Percentiles rank a stretch among this genome's conserved stretches.
Evolutionary conservation across 345 rosid genomes (phyloP).

Genomic region (Sisymbrium altissimum): DNA sequence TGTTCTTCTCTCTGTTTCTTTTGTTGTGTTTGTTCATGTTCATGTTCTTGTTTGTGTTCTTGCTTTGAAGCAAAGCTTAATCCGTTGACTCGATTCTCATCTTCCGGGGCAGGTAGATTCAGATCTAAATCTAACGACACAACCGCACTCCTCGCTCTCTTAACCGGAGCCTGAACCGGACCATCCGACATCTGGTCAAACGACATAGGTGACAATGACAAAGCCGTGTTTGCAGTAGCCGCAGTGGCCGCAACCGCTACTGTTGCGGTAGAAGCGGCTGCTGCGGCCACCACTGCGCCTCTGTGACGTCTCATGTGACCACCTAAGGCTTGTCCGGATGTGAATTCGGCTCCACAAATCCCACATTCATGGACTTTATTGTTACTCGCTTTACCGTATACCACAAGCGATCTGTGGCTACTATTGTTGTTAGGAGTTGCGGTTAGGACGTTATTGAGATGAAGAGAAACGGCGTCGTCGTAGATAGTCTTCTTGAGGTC

Average conservation of each 20-base stretch:
- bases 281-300: slow-evolving; percentile 31
- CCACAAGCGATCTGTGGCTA: slow-evolving; percentile 30
- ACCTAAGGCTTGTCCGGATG: slow-evolving; percentile 96
- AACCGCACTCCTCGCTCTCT: slow-evolving; percentile 41
- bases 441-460: slow-evolving; percentile 39
- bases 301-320: slow-evolving; percentile 98
- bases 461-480: slow-evolving; percentile 51
- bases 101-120: slow-evolving; percentile 94
- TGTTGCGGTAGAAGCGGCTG: slow-evolving; percentile 18
- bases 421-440: slow-evolving; percentile 21
- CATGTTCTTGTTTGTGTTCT: slow-evolving; percentile 39
- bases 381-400: slow-evolving; percentile 16
- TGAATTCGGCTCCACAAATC: slow-evolving; percentile 83
- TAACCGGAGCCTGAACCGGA: slow-evolving; percentile 38
- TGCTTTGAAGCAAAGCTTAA: slow-evolving; percentile 54
- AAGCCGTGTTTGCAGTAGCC: slow-evolving; percentile 35
- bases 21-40: slow-evolving; percentile 38
- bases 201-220: slow-evolving; percentile 48
- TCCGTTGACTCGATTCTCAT: slow-evolving; percentile 47
- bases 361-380: slow-evolving; percentile 86
- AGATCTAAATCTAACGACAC: slow-evolving; percentile 87
- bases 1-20: slow-evolving; percentile 33
- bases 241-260: slow-evolving; percentile 15
- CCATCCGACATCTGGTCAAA: slow-evolving; percentile 35
- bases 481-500: slow-evolving; percentile 45